These are phyloP conservation scores for Neofusicoccum umdonicola DNA, from an alignment of 2,329 filamentous ascomycete genomes.

Conservation along the genomic window DNA sequence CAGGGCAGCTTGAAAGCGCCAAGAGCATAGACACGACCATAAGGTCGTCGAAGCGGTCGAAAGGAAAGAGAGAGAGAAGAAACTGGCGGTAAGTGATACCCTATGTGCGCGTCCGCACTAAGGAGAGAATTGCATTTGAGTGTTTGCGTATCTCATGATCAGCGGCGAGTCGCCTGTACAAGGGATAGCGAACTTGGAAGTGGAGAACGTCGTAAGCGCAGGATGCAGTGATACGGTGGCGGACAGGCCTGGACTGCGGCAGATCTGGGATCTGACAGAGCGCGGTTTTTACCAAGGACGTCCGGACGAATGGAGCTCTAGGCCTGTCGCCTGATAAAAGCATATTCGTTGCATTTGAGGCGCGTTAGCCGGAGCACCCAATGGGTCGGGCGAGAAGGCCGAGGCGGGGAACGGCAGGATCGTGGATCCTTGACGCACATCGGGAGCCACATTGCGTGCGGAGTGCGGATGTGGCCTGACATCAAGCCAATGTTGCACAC, in stretches of 20 bases:
- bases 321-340: slow-evolving; percentile 2
- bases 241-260: neutral
- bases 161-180: neutral
- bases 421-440: neutral
- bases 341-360: slow-evolving; percentile 12
- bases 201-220: neutral
- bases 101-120: neutral
- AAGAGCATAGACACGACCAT: slow-evolving; percentile 47
- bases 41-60: neutral
- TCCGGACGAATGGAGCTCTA: slow-evolving; percentile 3
- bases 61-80: neutral
- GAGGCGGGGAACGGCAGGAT: neutral
- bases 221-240: neutral
- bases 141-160: slow-evolving; percentile 5
- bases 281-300: neutral
- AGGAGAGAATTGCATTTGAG: neutral
- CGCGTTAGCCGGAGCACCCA: neutral
- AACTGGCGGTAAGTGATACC: neutral
- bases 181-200: neutral
- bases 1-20: slow-evolving; percentile 44
- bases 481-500: slow-evolving; percentile 7
- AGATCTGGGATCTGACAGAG: neutral
- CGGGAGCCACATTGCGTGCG: slow-evolving; percentile 4
- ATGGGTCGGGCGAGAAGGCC: neutral
- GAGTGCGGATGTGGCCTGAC: slow-evolving; percentile 8